phyloP scores from a whole-genome alignment of 139 green algal genomes.

The Chlorella sp. region DNA sequence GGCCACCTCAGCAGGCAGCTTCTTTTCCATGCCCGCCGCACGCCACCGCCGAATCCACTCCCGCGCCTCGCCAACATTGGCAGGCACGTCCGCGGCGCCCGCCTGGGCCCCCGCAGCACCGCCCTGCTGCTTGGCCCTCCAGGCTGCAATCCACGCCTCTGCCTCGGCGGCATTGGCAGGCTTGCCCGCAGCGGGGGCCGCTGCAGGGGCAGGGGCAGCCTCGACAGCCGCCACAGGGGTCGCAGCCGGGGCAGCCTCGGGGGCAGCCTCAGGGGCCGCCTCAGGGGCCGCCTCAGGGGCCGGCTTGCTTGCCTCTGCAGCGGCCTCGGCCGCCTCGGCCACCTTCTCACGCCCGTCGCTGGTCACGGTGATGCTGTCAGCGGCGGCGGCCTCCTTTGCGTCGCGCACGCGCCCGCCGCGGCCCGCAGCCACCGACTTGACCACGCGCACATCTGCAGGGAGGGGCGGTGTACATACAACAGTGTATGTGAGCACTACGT shows the following conservation, averaged over 20 bases:
- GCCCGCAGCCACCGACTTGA: slow-evolving; percentile 13
- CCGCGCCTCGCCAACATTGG: slow-evolving; percentile 37
- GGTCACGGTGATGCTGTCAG: slow-evolving; percentile 39
- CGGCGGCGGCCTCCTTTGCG: slow-evolving; percentile 37
- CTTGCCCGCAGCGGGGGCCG: neutral
- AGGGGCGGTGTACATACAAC: neutral
- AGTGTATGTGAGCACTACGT: no score
- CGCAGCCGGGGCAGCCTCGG: neutral
- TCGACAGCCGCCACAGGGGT: neutral
- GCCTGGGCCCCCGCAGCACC: neutral
- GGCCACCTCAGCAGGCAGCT: slow-evolving; percentile 23
- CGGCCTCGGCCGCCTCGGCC: neutral
- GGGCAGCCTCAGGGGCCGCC: neutral
- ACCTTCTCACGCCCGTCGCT: slow-evolving; percentile 36
- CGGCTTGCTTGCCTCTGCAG: neutral
- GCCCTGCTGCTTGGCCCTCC: slow-evolving; percentile 3
- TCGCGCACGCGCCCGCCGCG: slow-evolving; percentile 52
- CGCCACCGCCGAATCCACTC: slow-evolving; percentile 61
- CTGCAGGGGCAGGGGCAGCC: neutral
- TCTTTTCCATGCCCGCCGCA: slow-evolving; percentile 35
- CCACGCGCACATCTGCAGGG: slow-evolving; percentile 23
- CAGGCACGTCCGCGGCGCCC: neutral
- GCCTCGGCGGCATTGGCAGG: slow-evolving; percentile 6
- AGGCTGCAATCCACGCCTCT: slow-evolving; percentile 13
- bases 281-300: neutral